Conservation (phyloP, 192 early-diverging fungal genomes). For the Podila epigama region DNA sequence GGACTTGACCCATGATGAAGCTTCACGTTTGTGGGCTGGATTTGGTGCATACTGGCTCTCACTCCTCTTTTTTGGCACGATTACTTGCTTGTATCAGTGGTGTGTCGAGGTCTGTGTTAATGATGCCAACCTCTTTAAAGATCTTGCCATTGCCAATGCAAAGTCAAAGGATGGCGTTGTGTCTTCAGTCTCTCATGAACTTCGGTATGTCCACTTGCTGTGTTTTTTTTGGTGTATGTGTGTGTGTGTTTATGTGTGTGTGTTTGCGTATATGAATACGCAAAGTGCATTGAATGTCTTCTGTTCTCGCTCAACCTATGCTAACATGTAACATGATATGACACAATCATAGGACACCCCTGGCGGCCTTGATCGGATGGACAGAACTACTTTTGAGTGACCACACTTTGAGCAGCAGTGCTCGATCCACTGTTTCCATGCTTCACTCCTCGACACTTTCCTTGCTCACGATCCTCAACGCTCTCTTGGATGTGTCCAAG, state of each 20-base stretch:
- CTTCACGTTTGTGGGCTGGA: slow-evolving; percentile 34
- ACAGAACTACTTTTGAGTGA: slow-evolving; percentile 46
- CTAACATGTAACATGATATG: too few species aligned
- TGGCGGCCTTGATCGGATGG: slow-evolving; percentile 48
- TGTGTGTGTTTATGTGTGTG: neutral
- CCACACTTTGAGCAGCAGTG: slow-evolving; percentile 36
- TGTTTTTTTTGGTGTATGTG: neutral
- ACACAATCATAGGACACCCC: slow-evolving; percentile 38
- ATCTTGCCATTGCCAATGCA: slow-evolving; percentile 46
- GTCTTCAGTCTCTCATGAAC: slow-evolving; percentile 45
- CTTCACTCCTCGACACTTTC: slow-evolving; percentile 44
- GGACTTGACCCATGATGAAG: slow-evolving; percentile 28
- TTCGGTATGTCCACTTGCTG: slow-evolving; percentile 16
- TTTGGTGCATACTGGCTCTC: slow-evolving; percentile 45
- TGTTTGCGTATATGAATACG: too few species aligned
- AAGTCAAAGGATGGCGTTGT: slow-evolving; percentile 48
- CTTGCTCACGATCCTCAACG: slow-evolving; percentile 39
- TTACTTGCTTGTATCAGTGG: slow-evolving; percentile 41
- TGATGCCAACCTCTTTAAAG: slow-evolving; percentile 44
- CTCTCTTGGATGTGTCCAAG: slow-evolving; percentile 46
- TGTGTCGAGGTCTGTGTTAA: slow-evolving; percentile 36
- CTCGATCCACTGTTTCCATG: slow-evolving; percentile 45
- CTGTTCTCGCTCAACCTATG: too few species aligned
- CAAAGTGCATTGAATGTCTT: too few species aligned
- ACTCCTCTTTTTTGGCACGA: slow-evolving; percentile 17